Percentiles rank a stretch among this genome's conserved stretches.
These are phyloP conservation scores for Trypanosoma brucei DNA, from an alignment of 208 protist species.

Conservation along the genomic window DNA sequence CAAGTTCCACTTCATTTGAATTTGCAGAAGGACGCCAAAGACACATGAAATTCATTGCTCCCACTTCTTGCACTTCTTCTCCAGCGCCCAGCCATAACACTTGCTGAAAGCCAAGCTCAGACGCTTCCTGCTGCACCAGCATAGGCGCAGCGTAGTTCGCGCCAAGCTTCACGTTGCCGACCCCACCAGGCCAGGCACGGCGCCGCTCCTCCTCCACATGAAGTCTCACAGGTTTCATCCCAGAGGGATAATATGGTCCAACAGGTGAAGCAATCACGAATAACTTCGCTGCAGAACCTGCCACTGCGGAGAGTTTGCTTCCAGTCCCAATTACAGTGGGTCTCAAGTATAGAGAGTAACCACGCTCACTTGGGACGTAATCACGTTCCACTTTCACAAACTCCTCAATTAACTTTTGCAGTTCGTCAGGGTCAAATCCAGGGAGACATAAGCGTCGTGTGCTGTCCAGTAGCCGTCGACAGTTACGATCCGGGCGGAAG, in stretches of 20 bases:
- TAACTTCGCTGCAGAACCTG: constrained; percentile 51
- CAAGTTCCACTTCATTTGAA: constrained; percentile 75
- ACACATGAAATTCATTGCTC: constrained; percentile 97
- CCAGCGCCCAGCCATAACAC: constrained; percentile 96
- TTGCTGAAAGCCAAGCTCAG: constrained; percentile 92
- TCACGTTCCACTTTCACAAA: constrained; percentile 91
- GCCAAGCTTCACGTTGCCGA: constrained; percentile 91
- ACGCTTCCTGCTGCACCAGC: constrained; percentile 79
- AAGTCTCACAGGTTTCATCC: constrained; percentile 91
- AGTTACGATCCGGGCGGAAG: constrained; percentile 97
- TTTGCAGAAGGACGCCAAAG: constrained; percentile 83
- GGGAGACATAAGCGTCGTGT: constrained; percentile 89
- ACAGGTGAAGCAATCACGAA: constrained; percentile 96
- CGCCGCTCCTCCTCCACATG: constrained; percentile 84
- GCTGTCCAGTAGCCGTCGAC: constrained; percentile 85
- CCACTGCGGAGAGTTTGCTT: constrained; percentile 55
- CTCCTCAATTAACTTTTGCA: constrained; percentile 90
- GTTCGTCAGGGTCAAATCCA: constrained; percentile 80
- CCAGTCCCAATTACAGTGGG: constrained; percentile 94
- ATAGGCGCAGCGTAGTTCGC: constrained; percentile 92
- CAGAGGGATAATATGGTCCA: constrained; percentile 94
- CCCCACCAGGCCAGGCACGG: constrained; percentile 95
- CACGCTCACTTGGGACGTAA: constrained; percentile 90
- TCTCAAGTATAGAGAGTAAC: constrained; percentile 97
- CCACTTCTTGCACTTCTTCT: constrained; percentile 95